These are phyloP conservation scores for Ramichloridium luteum DNA, from an alignment of 2,329 filamentous ascomycete species.

Conservation along the genomic window DNA sequence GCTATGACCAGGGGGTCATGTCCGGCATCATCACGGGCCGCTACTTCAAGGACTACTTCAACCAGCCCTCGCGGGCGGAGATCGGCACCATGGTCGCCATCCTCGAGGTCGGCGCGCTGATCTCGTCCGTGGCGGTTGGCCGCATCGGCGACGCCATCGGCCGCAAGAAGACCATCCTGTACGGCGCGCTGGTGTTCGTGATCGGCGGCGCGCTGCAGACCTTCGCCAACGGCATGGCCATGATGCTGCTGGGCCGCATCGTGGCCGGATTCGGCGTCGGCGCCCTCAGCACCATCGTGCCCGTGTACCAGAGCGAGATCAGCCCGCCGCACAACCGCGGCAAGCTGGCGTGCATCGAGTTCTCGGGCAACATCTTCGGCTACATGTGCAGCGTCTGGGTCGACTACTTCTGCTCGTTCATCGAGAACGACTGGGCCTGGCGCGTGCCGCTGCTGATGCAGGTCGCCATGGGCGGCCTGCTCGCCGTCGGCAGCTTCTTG, in stretches of 20 bases:
- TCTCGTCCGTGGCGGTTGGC: slow-evolving; percentile 76
- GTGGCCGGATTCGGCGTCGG: slow-evolving; percentile 41
- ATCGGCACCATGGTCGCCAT: slow-evolving; percentile 98
- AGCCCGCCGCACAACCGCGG: slow-evolving; percentile 93
- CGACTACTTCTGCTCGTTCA: slow-evolving; percentile 92
- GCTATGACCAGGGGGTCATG: slow-evolving; percentile 86
- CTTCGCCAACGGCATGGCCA: slow-evolving; percentile 66
- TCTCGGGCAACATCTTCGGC: slow-evolving; percentile 90
- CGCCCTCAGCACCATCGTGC: slow-evolving; percentile 39
- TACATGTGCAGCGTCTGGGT: slow-evolving; percentile 98
- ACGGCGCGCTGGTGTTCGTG: slow-evolving; percentile 80
- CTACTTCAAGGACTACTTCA: slow-evolving; percentile 85
- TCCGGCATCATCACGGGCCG: slow-evolving; percentile 59
- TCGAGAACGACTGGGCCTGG: slow-evolving; percentile 77
- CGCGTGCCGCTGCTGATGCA: slow-evolving; percentile 82
- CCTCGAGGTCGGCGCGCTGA: slow-evolving; percentile 82
- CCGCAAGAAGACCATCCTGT: slow-evolving; percentile 78
- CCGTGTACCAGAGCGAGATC: slow-evolving; percentile 43
- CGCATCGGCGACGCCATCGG: slow-evolving; percentile 86
- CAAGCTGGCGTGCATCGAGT: slow-evolving; percentile 93
- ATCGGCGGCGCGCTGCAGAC: slow-evolving; percentile 76
- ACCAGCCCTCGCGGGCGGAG: slow-evolving; percentile 73
- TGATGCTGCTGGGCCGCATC: slow-evolving; percentile 56
- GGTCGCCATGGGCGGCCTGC: slow-evolving; percentile 80
- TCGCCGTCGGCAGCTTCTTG: slow-evolving; percentile 74